These are phyloP conservation scores for Emmonsiellopsis sp. DNA, from an alignment of 2,329 filamentous ascomycete species.

Conservation along the genomic window DNA sequence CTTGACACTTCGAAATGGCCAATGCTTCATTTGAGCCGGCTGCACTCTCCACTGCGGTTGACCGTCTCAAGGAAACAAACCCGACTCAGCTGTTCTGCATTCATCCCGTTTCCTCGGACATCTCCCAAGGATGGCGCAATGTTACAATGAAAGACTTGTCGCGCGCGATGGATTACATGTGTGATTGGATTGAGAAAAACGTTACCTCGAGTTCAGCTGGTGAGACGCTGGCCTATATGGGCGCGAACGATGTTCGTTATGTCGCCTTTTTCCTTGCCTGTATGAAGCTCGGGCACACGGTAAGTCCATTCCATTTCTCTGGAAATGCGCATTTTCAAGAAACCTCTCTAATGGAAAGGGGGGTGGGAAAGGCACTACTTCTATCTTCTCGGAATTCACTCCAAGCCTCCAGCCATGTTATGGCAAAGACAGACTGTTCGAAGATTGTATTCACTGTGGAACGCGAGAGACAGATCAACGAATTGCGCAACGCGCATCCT, in stretches of 20 bases:
- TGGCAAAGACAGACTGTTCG: constrained; percentile 5
- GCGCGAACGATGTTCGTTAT: constrained; percentile 15
- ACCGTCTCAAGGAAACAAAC: constrained; percentile 1
- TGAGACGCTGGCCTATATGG: constrained; percentile 13
- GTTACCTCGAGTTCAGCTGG: constrained; percentile 8
- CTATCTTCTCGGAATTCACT: constrained; percentile 16
- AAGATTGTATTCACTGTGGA: constrained; percentile 11
- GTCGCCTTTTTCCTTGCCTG: constrained; percentile 11
- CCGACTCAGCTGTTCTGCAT: constrained; percentile 2
- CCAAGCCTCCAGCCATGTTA: constrained; percentile 12
- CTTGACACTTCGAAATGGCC: not conserved
- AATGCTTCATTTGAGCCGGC: not conserved
- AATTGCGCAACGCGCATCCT: constrained; percentile 9
- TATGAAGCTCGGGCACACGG: constrained; percentile 10
- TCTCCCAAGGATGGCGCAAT: constrained; percentile 5
- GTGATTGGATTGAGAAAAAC: constrained; percentile 18
- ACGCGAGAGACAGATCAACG: constrained; percentile 15
- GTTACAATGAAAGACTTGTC: constrained; percentile 12
- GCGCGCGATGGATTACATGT: constrained; percentile 14
- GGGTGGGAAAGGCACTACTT: constrained; percentile 15
- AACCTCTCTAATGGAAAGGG: constrained; percentile 8
- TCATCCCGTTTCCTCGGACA: constrained; percentile 2
- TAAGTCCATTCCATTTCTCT: constrained; percentile 1
- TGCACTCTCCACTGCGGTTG: not conserved
- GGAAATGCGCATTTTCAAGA: constrained; percentile 22